Conservation (phyloP, 306 rosid species). For the Glycyrrhiza uralensis region DNA sequence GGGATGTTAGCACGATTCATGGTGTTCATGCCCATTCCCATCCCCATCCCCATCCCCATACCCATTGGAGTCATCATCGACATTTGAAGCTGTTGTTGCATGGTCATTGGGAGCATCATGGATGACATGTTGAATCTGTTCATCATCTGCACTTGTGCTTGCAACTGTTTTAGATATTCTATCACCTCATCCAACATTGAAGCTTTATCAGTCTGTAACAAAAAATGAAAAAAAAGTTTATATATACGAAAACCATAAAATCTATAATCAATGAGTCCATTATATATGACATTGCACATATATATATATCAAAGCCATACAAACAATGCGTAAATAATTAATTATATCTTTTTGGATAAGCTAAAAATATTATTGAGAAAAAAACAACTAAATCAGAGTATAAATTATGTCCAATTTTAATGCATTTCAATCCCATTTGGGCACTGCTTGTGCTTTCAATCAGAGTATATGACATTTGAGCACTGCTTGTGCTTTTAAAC, state of each 20-base stretch:
- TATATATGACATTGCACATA: background rate
- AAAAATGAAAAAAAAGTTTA: background rate
- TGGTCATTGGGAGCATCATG: conserved; percentile 68
- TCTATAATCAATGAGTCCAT: background rate
- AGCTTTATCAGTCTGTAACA: conserved; percentile 78
- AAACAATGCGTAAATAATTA: background rate
- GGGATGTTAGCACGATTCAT: conserved; percentile 45
- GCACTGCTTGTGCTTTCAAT: too few species aligned
- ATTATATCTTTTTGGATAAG: too few species aligned
- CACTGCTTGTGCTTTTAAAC: too few species aligned
- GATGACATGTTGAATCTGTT: conserved; percentile 67
- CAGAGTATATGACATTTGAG: too few species aligned
- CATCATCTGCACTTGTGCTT: conserved; percentile 85
- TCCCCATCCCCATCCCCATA: conserved; percentile 65
- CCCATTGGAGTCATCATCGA: conserved; percentile 71
- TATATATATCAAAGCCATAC: too few species aligned
- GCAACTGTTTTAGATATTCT: conserved; percentile 80
- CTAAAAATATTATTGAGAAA: too few species aligned
- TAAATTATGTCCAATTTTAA: too few species aligned
- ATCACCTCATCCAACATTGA: conserved; percentile 97
- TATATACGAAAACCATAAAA: background rate
- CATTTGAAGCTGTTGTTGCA: conserved; percentile 90
- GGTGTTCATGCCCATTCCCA: conserved; percentile 53
- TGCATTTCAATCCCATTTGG: too few species aligned
- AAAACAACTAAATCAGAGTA: too few species aligned